Percentiles rank a stretch among this genome's conserved stretches.
phyloP scores from a whole-genome alignment of 2,329 filamentous ascomycete genomes.

The Trichoderma sp. region DNA sequence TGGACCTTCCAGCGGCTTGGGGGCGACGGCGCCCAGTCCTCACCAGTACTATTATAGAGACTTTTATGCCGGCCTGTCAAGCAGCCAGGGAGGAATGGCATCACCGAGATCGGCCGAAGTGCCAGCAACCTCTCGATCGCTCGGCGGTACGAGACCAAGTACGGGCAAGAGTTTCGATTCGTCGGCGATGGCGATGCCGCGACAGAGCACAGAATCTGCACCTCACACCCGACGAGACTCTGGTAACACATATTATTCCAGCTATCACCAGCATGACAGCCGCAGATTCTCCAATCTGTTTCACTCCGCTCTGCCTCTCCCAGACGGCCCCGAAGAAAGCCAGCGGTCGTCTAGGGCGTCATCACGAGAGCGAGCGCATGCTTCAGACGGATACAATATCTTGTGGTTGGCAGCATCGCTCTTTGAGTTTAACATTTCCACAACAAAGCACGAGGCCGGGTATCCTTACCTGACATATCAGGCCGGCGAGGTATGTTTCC shows the following conservation, averaged over 20 bases:
- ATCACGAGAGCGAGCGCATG: conserved; percentile 54
- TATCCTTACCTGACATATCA: conserved; percentile 96
- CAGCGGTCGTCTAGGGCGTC: conserved; percentile 56
- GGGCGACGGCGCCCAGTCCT: conserved; percentile 42
- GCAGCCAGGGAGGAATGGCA: conserved; percentile 53
- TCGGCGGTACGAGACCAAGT: conserved; percentile 50
- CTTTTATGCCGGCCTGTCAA: conserved; percentile 42
- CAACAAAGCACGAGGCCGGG: conserved; percentile 84
- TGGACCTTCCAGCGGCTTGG: conserved; percentile 21
- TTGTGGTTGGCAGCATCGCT: conserved; percentile 90
- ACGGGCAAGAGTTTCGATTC: conserved; percentile 62
- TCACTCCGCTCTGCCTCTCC: conserved; percentile 80
- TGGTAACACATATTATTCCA: conserved; percentile 52
- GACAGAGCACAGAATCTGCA: conserved; percentile 52
- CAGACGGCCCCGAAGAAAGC: conserved; percentile 59
- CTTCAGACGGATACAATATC: conserved; percentile 62
- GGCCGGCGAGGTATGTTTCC: conserved; percentile 70
- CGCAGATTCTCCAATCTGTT: conserved; percentile 74
- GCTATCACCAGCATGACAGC: conserved; percentile 42
- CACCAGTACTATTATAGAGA: conserved; percentile 57
- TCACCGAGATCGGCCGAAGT: conserved; percentile 56
- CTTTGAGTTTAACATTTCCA: conserved; percentile 96
- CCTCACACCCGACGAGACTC: conserved; percentile 51
- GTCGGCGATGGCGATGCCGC: conserved; percentile 39
- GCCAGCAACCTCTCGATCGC: conserved; percentile 47